Base-by-base conservation (phyloP, 2,329 filamentous ascomycete species). In the Aspergillus latus region DNA sequence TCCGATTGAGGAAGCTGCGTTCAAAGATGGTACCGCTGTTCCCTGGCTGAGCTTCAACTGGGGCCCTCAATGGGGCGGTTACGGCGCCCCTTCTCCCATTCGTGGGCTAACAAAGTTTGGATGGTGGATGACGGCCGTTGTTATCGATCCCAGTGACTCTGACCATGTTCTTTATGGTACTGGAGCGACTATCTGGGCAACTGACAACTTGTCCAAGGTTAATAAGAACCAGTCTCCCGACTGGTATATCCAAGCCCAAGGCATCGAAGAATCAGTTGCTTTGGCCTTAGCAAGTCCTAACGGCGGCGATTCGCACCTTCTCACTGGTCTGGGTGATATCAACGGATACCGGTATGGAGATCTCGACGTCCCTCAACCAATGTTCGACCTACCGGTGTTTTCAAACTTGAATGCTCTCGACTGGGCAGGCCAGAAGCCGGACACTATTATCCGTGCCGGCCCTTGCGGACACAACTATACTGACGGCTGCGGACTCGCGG, bases 21-120 rank as follows among this genome's bases (percentile, higher is more conserved):
- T 60, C 21, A 40, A 51, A 11, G 57, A 60, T 11, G 58, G 58
- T 43, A 60, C 58, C 3, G 15, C 10, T 11, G 58, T 60, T 29
- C 51, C 52, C 3, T 60, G 58, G 58, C 36, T 60, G 40, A 60
- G 58, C 42, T 60, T 60, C 52, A 58, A 60, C 42, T 60, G 58
- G 58, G 56, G 58, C 1, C 58, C 55, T 34, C 56, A 54, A 28
- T 60, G 58, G 58, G 55, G 56, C 11, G 58, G 58, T 6, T 60
- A 60, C 29, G 58, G 58, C 26, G 58, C 58, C 4, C 58, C 58
- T 0, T 60, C 58, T 5, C 58, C 58, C 21, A 42, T 60, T 36
- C 40, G 28, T 7, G 58, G 58, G 15, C 30, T 60, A 52, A 56
- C 58, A n/a, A 60, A 60, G 49, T 50, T 60, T 32, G 58, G 58